Conservation (phyloP, 2,329 filamentous ascomycete species). For the Lecanosticta acicola region DNA sequence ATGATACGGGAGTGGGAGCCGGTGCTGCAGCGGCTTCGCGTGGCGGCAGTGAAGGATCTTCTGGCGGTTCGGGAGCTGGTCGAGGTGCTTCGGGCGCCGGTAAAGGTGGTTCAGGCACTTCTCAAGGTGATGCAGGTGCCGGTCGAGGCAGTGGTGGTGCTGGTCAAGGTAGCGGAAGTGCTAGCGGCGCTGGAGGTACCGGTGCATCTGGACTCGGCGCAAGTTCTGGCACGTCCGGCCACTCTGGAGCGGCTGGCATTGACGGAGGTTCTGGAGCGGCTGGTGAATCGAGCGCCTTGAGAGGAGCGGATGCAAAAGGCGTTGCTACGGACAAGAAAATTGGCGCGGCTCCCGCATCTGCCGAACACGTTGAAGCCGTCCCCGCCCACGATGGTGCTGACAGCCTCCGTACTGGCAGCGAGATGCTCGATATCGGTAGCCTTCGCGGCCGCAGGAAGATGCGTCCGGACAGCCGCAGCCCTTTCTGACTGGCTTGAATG, state of each 20-base stretch:
- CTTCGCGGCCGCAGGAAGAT: slow-evolving; percentile 16
- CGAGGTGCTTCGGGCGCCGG: neutral
- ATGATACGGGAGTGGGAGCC: neutral
- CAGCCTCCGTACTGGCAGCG: slow-evolving; percentile 11
- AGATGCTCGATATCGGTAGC: slow-evolving; percentile 18
- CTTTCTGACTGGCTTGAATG: neutral
- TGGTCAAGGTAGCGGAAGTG: neutral
- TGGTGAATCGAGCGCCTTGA: neutral
- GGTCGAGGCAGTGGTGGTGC: slow-evolving; percentile 1
- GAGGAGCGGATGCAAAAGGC: neutral
- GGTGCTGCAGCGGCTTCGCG: neutral
- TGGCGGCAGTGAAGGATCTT: neutral
- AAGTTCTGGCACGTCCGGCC: neutral
- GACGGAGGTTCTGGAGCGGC: neutral
- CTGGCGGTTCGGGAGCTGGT: neutral
- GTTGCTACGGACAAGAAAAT: slow-evolving; percentile 2
- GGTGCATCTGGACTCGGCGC: neutral
- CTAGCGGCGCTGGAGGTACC: slow-evolving; percentile 1
- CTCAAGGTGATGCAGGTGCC: neutral
- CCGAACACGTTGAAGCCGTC: slow-evolving; percentile 15
- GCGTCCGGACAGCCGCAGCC: neutral
- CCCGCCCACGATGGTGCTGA: slow-evolving; percentile 19
- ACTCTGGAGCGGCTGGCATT: neutral
- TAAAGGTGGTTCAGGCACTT: neutral
- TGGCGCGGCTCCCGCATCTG: slow-evolving; percentile 6